Evolutionary conservation across 2,329 filamentous ascomycete species (phyloP).

Genomic region (Grosmannia huntii): DNA sequence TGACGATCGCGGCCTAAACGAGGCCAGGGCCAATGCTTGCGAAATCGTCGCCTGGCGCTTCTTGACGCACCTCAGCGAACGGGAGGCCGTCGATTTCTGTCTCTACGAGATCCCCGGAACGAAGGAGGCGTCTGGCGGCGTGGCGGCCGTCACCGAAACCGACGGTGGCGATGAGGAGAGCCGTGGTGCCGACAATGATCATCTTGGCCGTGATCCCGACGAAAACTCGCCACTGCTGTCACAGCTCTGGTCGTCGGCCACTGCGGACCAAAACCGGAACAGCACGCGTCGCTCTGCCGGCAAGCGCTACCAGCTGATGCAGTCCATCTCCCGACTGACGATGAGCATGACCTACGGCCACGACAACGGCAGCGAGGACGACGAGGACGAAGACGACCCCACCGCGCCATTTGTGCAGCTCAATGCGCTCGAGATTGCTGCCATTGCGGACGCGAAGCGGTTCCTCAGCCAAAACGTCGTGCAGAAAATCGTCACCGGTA

Average conservation of each 20-base stretch:
- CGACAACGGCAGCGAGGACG: constrained; percentile 33
- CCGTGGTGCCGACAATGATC: background rate
- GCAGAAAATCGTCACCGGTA: constrained; percentile 70
- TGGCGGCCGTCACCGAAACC: background rate
- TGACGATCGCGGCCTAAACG: constrained; percentile 52
- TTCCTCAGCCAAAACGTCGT: constrained; percentile 71
- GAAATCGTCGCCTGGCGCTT: constrained; percentile 76
- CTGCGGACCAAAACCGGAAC: background rate
- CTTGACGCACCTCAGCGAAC: constrained; percentile 55
- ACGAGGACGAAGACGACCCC: constrained; percentile 40
- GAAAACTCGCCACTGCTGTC: constrained; percentile 9
- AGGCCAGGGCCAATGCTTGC: constrained; percentile 59
- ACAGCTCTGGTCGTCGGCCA: constrained; percentile 6
- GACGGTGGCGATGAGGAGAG: constrained; percentile 8
- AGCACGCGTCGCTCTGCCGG: constrained; percentile 13
- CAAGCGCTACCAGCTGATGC: constrained; percentile 36
- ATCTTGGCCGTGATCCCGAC: background rate
- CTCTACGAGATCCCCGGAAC: constrained; percentile 55
- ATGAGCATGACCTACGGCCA: constrained; percentile 31
- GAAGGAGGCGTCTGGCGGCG: constrained; percentile 14
- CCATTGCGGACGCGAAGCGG: constrained; percentile 68
- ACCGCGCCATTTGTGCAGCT: constrained; percentile 63
- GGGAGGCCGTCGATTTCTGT: constrained; percentile 62
- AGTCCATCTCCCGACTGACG: constrained; percentile 43
- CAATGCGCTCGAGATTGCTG: constrained; percentile 79